Evolutionary conservation across 768 basidiomycete genomes (phyloP).

Genomic region (Russula sp.): DNA sequence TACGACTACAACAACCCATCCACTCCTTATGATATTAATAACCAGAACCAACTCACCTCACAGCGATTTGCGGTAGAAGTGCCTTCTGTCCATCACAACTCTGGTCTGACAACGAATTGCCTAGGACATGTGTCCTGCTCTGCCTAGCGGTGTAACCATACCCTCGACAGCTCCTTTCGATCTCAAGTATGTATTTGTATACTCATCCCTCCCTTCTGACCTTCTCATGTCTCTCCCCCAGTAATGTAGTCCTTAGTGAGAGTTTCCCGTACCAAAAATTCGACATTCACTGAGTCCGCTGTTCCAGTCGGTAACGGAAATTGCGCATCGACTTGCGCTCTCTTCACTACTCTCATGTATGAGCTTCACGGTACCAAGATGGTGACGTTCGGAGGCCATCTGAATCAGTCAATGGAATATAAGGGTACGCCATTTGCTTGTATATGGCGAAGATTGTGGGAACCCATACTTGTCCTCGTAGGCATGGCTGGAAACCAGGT

Average conservation of each 20-base stretch:
- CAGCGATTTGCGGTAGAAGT: constrained; percentile 38
- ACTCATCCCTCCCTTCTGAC: neutral
- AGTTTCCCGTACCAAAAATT: neutral
- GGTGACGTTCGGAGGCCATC: constrained; percentile 52
- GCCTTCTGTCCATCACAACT: neutral
- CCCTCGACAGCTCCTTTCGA: constrained; percentile 24
- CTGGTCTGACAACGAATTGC: neutral
- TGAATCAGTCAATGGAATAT: constrained; percentile 45
- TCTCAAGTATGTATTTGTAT: constrained; percentile 15
- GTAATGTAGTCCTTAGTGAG: constrained; percentile 25
- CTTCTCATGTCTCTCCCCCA: neutral
- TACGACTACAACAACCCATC: constrained; percentile 38
- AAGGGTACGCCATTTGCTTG: constrained; percentile 37
- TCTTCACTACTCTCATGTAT: constrained; percentile 55
- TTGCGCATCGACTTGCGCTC: constrained; percentile 57
- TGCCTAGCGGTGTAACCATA: neutral
- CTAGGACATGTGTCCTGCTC: constrained; percentile 40
- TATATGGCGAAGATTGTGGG: neutral
- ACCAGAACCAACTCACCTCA: constrained; percentile 34
- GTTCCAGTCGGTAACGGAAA: constrained; percentile 25
- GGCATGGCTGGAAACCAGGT: constrained; percentile 26
- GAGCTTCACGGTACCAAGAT: constrained; percentile 49
- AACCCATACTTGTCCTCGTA: neutral
- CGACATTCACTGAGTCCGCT: neutral
- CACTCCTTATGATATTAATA: constrained; percentile 35